Evolutionary conservation across 2,329 filamentous ascomycete genomes (phyloP), one percentile per base, ranked within the genome.

Genomic region (Diaporthe humulicola): DNA sequence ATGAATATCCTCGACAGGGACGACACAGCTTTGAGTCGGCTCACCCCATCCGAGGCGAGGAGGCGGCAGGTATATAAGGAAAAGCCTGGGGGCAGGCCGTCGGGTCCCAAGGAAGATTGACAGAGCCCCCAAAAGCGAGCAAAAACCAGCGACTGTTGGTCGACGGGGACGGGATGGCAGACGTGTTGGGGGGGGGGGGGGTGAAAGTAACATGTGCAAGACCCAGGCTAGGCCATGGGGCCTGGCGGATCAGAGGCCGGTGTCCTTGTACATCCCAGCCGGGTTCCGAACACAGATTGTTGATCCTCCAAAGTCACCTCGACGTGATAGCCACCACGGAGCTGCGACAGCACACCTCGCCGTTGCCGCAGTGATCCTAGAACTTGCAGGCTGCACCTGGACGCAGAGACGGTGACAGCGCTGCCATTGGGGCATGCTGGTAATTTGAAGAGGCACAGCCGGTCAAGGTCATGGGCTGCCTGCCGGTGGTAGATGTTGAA

Each of bases 231-330:
- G 36, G 14, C 9, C 45, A 66, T 25, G 70, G 70, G 64, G 54
- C 17, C 54, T 25, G 50, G 70, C 69, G 74, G 64, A 54, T 40
- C 56, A 66, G 71, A 73, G 71, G 66, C 66, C 74, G 74, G 54
- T 56, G 48, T 71, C n/a, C 64, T 71, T 38, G 45, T 64, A 5
- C 67, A 45, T 40, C 15, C n/a, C 73, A n/a, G 60, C n/a, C 42
- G 58, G 58, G 56, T 42, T 28, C 54, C 54, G 50, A 56, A 36
- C 17, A 36, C 64, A 54, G 42, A 54, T 48, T 73, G 45, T 74
- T 52, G 58, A 56, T 74, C 69, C 57, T 66, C 17, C 60, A 33
- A 57, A 36, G 56, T 61, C 38, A 64, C 28, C 56, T 54, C 22
- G 72, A 64, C 36, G 10, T 14, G 36, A 30, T 25, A 22, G 33